These are phyloP conservation scores for Yamadazyma sp. DNA, from an alignment of 1,139 yeast species.

Conservation along the genomic window DNA sequence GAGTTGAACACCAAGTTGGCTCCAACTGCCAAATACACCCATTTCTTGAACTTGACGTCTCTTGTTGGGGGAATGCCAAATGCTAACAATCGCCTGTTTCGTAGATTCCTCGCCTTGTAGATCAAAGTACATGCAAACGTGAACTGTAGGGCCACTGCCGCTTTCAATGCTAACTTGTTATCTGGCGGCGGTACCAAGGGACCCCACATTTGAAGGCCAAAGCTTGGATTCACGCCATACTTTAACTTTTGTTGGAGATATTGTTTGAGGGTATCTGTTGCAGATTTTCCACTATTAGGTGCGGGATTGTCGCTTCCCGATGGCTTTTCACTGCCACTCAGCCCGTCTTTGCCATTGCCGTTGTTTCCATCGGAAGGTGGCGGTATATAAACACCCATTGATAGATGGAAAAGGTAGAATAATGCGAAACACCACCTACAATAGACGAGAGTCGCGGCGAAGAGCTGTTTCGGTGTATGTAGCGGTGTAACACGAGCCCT, in stretches of 20 bases:
- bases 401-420: no score
- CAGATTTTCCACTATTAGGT: not conserved
- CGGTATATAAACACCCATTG: conserved; percentile 35
- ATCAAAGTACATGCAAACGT: conserved; percentile 23
- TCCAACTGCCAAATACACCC: conserved; percentile 21
- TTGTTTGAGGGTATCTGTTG: not conserved
- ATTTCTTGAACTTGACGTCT: conserved; percentile 15
- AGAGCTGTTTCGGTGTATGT: no score
- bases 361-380: conserved; percentile 19
- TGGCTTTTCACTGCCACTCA: not conserved
- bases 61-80: conserved; percentile 17
- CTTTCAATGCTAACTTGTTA: conserved; percentile 47
- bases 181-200: conserved; percentile 68
- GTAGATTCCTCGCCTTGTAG: conserved; percentile 15
- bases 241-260: conserved; percentile 5
- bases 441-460: no score
- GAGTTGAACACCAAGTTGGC: conserved; percentile 29
- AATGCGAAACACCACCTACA: no score
- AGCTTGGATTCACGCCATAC: conserved; percentile 41
- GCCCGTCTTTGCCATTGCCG: conserved; percentile 7
- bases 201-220: conserved; percentile 60
- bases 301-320: not conserved
- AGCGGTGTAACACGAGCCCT: no score
- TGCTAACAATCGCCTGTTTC: conserved; percentile 4
- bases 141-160: conserved; percentile 49